Evolutionary conservation across 2,329 filamentous ascomycete species (phyloP).

Genomic region (Coleophoma crateriformis): DNA sequence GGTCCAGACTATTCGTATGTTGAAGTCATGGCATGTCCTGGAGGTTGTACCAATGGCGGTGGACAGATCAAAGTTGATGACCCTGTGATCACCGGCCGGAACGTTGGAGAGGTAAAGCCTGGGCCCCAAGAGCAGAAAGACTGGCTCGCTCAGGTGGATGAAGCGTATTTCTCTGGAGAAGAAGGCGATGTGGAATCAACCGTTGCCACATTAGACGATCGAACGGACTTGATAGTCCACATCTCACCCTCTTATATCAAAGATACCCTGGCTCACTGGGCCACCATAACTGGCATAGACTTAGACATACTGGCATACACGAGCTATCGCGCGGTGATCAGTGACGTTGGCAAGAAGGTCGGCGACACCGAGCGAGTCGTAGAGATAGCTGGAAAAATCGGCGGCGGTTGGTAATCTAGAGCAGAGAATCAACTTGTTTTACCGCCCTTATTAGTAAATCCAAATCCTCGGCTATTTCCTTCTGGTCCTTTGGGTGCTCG

Average conservation of each 20-base stretch:
- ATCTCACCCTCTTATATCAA: slow-evolving; percentile 63
- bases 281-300: slow-evolving; percentile 61
- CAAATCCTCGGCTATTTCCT: slow-evolving; percentile 69
- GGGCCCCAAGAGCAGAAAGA: slow-evolving; percentile 78
- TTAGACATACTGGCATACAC: slow-evolving; percentile 74
- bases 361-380: slow-evolving; percentile 76
- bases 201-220: slow-evolving; percentile 17
- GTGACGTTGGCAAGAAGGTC: slow-evolving; percentile 79
- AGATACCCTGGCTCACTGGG: slow-evolving; percentile 72
- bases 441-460: slow-evolving; percentile 64
- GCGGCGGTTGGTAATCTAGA: slow-evolving; percentile 77
- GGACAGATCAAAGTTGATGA: slow-evolving; percentile 93
- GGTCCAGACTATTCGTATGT: slow-evolving; percentile 79
- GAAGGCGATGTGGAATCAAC: slow-evolving; percentile 33
- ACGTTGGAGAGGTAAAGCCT: slow-evolving; percentile 45
- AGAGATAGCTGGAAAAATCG: slow-evolving; percentile 83
- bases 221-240: slow-evolving; percentile 48
- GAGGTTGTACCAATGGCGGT: slow-evolving; percentile 97
- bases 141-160: slow-evolving; percentile 77
- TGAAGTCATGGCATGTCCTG: slow-evolving; percentile 98
- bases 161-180: slow-evolving; percentile 81
- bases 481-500: slow-evolving; percentile 76
- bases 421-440: slow-evolving; percentile 36
- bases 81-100: slow-evolving; percentile 50
- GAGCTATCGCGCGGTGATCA: slow-evolving; percentile 86